Evolutionary conservation across 805 yeast genomes (phyloP), one percentile per base, ranked within the genome.

Genomic region (Brettanomyces naardenensis): DNA sequence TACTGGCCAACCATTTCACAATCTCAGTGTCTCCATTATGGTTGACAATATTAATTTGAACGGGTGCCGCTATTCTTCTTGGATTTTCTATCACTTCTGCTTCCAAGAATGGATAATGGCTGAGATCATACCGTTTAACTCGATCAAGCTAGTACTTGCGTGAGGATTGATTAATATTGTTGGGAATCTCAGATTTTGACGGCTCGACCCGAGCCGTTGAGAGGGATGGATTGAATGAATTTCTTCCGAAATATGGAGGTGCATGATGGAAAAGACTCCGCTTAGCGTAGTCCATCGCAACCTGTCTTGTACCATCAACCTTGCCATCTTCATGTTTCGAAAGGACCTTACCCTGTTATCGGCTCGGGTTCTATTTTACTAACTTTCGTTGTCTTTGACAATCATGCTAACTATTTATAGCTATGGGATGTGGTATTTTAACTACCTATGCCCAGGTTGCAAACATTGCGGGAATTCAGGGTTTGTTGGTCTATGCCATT

Each of bases 391-490:
- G n/a, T n/a, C n/a, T n/a, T n/a, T n/a, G n/a, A n/a, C n/a, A n/a
- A n/a, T n/a, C n/a, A n/a, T n/a, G n/a, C n/a, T n/a, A n/a, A n/a
- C n/a, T n/a, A n/a, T n/a, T n/a, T n/a, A n/a, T 53, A 81, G 92
- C 85, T 34, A 68, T 86, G 80, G 96, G 96, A 36, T 82, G 86
- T 61, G 96, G 96, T 58, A 75, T 87, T 38, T 63, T 89, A 27
- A 74, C 92, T 9, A 83, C 96, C 0, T 89, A 85, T 51, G 78
- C 95, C 2, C 81, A 87, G 59, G 82, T 89, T 45, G 95, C 90
- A 3, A 87, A 87, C 44, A 64, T 78, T 38, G 75, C 90, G 1
- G 97, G 97, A 26, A 65, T 89, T 31, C 95, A 88, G 49, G 96
- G 96, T 3, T 66, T 89, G 34, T 54, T 89, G 39, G 94, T 85